A percentile compares a stretch with the other conserved stretches of the same genome.
Conservation (phyloP, 306 rosid species). For the Cucumis melo region DNA sequence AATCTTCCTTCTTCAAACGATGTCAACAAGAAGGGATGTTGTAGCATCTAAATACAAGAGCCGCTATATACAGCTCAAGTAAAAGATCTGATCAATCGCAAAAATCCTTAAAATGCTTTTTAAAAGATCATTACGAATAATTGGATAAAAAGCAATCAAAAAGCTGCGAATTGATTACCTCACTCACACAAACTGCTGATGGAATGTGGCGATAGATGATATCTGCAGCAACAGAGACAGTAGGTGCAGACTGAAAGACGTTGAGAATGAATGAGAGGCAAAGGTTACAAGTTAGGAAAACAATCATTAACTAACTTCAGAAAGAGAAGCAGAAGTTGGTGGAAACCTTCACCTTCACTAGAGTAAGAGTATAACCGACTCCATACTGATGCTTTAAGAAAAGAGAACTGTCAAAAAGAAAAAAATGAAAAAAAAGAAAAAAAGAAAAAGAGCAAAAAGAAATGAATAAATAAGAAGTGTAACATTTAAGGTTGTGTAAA, state of each 20-base stretch:
- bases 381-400: slow-evolving; percentile 95
- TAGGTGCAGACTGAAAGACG: slow-evolving; percentile 66
- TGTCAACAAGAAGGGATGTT: background rate
- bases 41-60: background rate
- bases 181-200: slow-evolving; percentile 83
- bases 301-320: slow-evolving; percentile 6
- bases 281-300: background rate
- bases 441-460: no score
- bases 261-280: slow-evolving; percentile 6
- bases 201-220: slow-evolving; percentile 79
- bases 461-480: background rate
- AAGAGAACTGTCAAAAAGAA: slow-evolving; percentile 62
- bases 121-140: background rate
- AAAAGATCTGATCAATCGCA: background rate
- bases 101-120: background rate
- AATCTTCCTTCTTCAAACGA: background rate
- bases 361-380: slow-evolving; percentile 88
- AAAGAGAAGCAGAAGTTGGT: slow-evolving; percentile 13
- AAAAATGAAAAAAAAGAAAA: no score
- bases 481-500: background rate
- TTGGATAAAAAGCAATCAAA: background rate
- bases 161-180: slow-evolving; percentile 34
- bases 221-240: slow-evolving; percentile 75
- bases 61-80: background rate
- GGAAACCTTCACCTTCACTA: slow-evolving; percentile 56